Conservation (phyloP, 352 stramenopile genomes). For the Phytopythium mirpurense region DNA sequence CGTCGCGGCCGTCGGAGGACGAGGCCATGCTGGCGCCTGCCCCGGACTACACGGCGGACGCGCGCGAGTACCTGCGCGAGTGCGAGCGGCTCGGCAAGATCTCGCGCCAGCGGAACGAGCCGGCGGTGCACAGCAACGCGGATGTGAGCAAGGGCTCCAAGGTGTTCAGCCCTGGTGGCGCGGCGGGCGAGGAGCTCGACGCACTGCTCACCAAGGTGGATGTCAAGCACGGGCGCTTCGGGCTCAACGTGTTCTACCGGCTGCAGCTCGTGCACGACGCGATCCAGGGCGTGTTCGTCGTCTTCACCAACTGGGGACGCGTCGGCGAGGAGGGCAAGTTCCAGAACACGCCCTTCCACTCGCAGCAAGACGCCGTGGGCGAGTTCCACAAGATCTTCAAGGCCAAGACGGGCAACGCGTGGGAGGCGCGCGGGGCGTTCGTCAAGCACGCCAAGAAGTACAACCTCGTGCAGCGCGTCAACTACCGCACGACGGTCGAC, state of each 20-base stretch:
- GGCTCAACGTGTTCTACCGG: conserved; percentile 74
- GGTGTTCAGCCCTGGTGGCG: conserved; percentile 19
- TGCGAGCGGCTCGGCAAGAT: conserved; percentile 60
- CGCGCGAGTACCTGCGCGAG: conserved; percentile 35
- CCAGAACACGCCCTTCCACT: conserved; percentile 70
- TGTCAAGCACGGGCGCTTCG: conserved; percentile 61
- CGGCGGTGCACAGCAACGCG: conserved; percentile 47
- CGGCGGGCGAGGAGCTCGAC: conserved; percentile 38
- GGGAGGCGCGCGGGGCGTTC: conserved; percentile 41
- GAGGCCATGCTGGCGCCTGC: conserved; percentile 18
- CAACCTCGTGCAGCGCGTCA: conserved; percentile 62
- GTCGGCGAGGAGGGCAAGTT: conserved; percentile 74
- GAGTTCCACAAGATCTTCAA: conserved; percentile 85
- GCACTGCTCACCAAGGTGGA: conserved; percentile 73
- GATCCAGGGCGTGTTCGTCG: conserved; percentile 60
- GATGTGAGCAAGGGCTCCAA: conserved; percentile 51
- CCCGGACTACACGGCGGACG: conserved; percentile 44
- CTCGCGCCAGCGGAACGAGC: conserved; percentile 29
- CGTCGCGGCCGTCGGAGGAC: conserved; percentile 6
- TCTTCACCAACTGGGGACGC: conserved; percentile 81
- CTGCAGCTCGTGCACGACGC: conserved; percentile 67
- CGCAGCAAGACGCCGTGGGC: conserved; percentile 34
- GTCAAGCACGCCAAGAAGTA: conserved; percentile 66
- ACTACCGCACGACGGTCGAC: conserved; percentile 48
- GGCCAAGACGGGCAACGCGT: conserved; percentile 72